These are phyloP conservation scores for Sphaerulina vaccinii DNA, from an alignment of 2,329 filamentous ascomycete species.

Conservation along the genomic window DNA sequence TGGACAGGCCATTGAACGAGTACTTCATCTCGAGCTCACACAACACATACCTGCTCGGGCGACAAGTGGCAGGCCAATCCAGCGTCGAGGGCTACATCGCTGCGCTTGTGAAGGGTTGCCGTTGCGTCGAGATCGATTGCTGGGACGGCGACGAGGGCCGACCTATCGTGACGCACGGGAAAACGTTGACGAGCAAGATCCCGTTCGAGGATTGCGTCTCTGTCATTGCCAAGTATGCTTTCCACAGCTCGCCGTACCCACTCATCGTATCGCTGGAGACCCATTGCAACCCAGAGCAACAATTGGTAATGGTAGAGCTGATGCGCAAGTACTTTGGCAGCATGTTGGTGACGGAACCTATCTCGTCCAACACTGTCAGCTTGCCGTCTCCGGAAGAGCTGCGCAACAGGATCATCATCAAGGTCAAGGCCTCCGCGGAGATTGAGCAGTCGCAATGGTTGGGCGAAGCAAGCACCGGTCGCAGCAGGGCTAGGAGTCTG, in stretches of 20 bases:
- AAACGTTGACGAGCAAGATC: constrained; percentile 83
- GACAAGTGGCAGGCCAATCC: constrained; percentile 84
- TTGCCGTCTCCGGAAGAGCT: constrained; percentile 86
- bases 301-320: constrained; percentile 82
- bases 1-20: constrained; percentile 87
- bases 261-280: constrained; percentile 95
- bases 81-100: constrained; percentile 95
- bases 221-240: constrained; percentile 93
- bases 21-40: constrained; percentile 99
- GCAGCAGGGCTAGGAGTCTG: constrained; percentile 61
- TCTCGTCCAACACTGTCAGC: constrained; percentile 65
- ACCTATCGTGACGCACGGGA: constrained; percentile 87
- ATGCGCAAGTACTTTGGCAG: constrained; percentile 82
- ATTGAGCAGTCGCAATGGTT: constrained; percentile 44
- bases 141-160: constrained; percentile 90
- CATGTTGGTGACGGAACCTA: constrained; percentile 72
- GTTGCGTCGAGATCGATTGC: constrained; percentile 95
- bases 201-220: constrained; percentile 89
- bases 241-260: constrained; percentile 80
- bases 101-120: constrained; percentile 81
- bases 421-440: constrained; percentile 77
- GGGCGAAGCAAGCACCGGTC: constrained; percentile 38
- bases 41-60: constrained; percentile 92
- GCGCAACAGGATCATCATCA: constrained; percentile 80
- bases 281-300: constrained; percentile 81